These are phyloP conservation scores for Gentiana straminea DNA, from an alignment of 257 asterid species.

Conservation along the genomic window DNA sequence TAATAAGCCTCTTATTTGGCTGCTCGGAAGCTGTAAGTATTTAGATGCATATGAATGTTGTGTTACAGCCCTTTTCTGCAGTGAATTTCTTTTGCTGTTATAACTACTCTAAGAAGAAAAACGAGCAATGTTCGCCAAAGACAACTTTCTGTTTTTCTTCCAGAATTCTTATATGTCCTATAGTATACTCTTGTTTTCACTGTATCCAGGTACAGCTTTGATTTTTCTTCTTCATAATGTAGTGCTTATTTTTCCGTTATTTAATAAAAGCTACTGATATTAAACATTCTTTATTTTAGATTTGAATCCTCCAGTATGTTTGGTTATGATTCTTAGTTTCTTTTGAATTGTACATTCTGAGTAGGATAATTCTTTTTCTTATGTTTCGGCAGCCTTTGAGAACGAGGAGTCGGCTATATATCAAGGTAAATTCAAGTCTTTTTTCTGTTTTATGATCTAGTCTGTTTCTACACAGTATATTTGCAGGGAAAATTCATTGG, in stretches of 20 bases:
- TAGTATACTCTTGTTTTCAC: too few species aligned
- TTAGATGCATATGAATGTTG: not conserved
- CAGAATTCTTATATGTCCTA: not conserved
- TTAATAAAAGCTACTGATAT: too few species aligned
- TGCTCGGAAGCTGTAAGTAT: slow-evolving; percentile 86
- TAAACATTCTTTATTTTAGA: too few species aligned
- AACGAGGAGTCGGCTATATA: slow-evolving; percentile 66
- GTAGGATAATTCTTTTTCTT: slow-evolving; percentile 6
- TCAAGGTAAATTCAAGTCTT: slow-evolving; percentile 49
- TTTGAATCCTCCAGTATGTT: too few species aligned
- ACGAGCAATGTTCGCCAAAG: not conserved
- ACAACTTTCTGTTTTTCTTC: not conserved
- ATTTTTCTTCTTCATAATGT: too few species aligned
- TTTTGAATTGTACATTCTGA: not conserved
- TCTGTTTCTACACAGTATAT: too few species aligned
- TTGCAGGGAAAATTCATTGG: too few species aligned
- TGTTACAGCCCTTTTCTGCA: not conserved
- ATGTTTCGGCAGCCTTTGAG: slow-evolving; percentile 59
- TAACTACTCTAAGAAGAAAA: too few species aligned
- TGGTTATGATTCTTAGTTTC: not conserved
- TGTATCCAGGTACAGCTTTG: too few species aligned
- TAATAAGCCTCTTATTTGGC: slow-evolving; percentile 69
- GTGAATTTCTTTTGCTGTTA: not conserved
- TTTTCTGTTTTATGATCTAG: not conserved
- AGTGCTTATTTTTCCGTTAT: too few species aligned